Percentiles rank a stretch among this genome's conserved stretches.
Conservation (phyloP, 1,284 basidiomycete species). For the Wallemia hederae region DNA sequence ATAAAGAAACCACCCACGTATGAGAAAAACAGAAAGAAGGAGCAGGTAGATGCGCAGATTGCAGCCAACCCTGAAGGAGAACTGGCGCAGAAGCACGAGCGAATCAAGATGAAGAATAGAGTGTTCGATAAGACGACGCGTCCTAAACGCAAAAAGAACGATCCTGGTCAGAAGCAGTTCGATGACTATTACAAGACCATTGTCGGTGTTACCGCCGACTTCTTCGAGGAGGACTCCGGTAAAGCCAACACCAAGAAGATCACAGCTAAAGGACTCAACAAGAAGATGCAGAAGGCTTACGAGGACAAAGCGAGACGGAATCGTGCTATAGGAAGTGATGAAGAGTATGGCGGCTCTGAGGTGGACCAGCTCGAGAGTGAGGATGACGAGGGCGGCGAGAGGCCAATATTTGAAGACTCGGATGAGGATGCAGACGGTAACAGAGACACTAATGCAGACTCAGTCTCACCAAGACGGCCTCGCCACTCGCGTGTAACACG, state of each 20-base stretch:
- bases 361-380: neutral
- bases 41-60: neutral
- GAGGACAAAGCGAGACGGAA: neutral
- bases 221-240: constrained; percentile 5
- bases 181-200: constrained; percentile 2
- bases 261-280: constrained; percentile 4
- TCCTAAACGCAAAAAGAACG: constrained; percentile 1
- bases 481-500: no score
- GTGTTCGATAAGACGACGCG: constrained; percentile 14
- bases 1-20: constrained; percentile 72
- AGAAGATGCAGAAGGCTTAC: constrained; percentile 3
- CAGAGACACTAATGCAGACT: no score
- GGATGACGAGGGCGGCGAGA: neutral
- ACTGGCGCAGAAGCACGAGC: neutral
- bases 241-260: constrained; percentile 4
- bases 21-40: constrained; percentile 37
- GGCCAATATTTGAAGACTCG: no score
- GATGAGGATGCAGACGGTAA: no score
- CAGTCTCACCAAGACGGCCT: no score
- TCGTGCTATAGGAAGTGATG: neutral
- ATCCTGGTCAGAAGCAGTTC: neutral
- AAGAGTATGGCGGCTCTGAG: neutral
- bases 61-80: neutral
- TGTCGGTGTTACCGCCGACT: neutral
- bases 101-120: constrained; percentile 28